Evolutionary conservation across 2,329 filamentous ascomycete species (phyloP).

Genomic region (Clonostachys rosea): DNA sequence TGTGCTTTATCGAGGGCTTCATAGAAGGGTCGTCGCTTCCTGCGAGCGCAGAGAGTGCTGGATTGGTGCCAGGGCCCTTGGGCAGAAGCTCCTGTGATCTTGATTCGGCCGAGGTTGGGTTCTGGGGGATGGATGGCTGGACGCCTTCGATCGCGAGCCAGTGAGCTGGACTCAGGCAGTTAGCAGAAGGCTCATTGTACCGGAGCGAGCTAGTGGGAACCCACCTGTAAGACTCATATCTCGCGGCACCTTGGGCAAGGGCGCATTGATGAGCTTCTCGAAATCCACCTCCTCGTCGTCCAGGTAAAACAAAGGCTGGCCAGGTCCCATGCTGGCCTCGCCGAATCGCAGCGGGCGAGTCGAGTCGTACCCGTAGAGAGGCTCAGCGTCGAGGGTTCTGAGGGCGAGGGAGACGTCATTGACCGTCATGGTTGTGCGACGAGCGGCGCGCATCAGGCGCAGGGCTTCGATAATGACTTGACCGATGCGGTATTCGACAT

Average conservation of each 20-base stretch:
- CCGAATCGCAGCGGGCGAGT: constrained; percentile 85
- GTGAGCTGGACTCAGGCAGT: constrained; percentile 57
- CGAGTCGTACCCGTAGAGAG: constrained; percentile 93
- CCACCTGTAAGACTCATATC: constrained; percentile 88
- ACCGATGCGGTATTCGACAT: constrained; percentile 91
- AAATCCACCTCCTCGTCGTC: constrained; percentile 99
- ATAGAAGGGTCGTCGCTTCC: constrained; percentile 74
- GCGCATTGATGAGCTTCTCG: constrained; percentile 96
- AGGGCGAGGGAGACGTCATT: constrained; percentile 87
- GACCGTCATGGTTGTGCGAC: constrained; percentile 81
- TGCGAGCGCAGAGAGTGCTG: constrained; percentile 73
- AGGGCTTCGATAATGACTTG: constrained; percentile 92
- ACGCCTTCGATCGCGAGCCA: constrained; percentile 98
- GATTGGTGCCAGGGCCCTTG: constrained; percentile 85
- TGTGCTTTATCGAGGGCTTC: constrained; percentile 90
- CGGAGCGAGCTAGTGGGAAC: constrained; percentile 8
- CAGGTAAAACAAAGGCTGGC: constrained; percentile 93
- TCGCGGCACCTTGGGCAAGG: constrained; percentile 87
- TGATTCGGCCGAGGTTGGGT: constrained; percentile 82
- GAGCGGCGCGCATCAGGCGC: constrained; percentile 91
- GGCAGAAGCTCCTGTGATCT: constrained; percentile 80
- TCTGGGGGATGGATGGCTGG: constrained; percentile 93
- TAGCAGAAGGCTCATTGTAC: constrained; percentile 1
- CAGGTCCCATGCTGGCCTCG: constrained; percentile 87
- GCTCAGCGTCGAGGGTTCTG: constrained; percentile 84